Evolutionary conservation across 2,329 filamentous ascomycete genomes (phyloP), one percentile per base, ranked within the genome.

Genomic region (Dothistroma pini): DNA sequence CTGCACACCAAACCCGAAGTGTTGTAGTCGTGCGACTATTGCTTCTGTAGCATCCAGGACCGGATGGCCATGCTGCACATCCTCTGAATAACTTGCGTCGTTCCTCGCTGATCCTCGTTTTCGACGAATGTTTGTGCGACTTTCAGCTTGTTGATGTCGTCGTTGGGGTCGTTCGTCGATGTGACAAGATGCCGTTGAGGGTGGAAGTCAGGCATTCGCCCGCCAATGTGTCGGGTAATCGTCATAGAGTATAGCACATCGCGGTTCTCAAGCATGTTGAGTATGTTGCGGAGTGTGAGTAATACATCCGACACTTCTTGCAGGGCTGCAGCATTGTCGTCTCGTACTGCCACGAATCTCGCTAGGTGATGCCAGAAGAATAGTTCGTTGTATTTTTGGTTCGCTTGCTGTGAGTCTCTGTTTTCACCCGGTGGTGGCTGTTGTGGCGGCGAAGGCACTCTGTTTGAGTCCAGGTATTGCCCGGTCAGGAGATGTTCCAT

Each of bases 161-260:
- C 72, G 56, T 78, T 77, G 9, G 78, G 75, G 56, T 73, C 70
- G 48, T 70, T 66, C 35, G 57, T 67, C 22, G 66, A 61, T 2
- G 68, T 65, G 8, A 70, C 60, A 4, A 72, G 54, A 11, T 67
- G 65, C 31, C 65, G 68, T 21, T 67, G 64, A 16, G 71, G 70
- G 29, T 70, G 66, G 65, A 80, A 80, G 29, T 78, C 77, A 16
- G 76, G 73, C 62, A 78, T 71, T 14, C 86, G 84, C 34, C 86
- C 86, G 51, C 89, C 87, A 54, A 92, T 81, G 64, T 93, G 86
- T 29, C 91, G 86, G 16, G 89, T 86, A 58, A 96, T 85, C 9
- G 90, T 90, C 66, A 96, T 88, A 0, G 90, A 95, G 76, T 96
- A 96, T 59, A 97, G 84, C 19, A 96, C 88, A 73, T 97, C 92